These are phyloP conservation scores for Trichoderma polysporum DNA, from an alignment of 2,329 filamentous ascomycete species.

Conservation along the genomic window DNA sequence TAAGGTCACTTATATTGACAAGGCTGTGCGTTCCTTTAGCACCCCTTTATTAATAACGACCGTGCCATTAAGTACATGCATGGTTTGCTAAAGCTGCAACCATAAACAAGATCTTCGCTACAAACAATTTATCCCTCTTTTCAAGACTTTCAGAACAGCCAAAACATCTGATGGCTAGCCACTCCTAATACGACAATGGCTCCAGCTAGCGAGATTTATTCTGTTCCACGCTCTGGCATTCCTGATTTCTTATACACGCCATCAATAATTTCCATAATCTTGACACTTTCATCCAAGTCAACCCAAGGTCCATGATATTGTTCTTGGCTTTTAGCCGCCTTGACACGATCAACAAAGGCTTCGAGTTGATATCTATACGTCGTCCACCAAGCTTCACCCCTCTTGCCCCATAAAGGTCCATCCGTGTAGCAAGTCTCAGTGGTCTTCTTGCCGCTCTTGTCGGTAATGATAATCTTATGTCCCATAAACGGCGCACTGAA, in stretches of 20 bases:
- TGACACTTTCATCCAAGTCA: conserved; percentile 1
- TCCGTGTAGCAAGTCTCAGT: not conserved
- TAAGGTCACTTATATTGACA: too few relatives aligned
- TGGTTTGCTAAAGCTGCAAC: too few relatives aligned
- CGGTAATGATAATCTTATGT: not conserved
- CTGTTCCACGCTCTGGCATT: not conserved
- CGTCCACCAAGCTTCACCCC: not conserved
- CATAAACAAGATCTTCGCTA: too few relatives aligned
- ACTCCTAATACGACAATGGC: too few relatives aligned
- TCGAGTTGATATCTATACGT: conserved; percentile 5
- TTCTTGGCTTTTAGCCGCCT: not conserved
- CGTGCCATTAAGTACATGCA: too few relatives aligned
- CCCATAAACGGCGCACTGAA: not conserved
- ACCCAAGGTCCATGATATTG: not conserved
- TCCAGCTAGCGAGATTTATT: not conserved
- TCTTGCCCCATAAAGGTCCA: not conserved
- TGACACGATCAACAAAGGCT: not conserved
- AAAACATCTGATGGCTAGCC: too few relatives aligned
- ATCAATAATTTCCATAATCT: not conserved
- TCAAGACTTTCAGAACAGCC: too few relatives aligned
- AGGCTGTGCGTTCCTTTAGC: too few relatives aligned
- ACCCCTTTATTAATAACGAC: too few relatives aligned
- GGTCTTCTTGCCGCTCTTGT: not conserved
- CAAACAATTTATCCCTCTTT: too few relatives aligned
- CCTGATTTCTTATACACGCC: not conserved